phyloP scores from a whole-genome alignment of 768 basidiomycete species.

The Pleurotus salmoneostramineus region DNA sequence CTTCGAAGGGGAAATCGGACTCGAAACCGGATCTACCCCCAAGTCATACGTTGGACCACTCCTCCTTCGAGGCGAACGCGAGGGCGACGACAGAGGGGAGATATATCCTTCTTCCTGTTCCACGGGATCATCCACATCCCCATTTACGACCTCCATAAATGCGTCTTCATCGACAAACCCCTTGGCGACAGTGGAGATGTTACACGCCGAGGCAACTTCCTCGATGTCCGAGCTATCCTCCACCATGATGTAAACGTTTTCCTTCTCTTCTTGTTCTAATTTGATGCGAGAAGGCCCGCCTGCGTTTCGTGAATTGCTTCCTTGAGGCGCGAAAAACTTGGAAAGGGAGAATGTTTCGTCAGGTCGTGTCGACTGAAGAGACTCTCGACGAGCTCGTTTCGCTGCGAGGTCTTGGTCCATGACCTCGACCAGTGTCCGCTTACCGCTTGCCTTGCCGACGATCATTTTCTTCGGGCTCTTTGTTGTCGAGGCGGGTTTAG shows the following conservation, averaged over 20 bases:
- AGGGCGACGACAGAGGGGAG: conserved; percentile 75
- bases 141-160: conserved; percentile 35
- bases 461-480: conserved; percentile 12
- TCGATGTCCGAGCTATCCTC: conserved; percentile 26
- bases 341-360: not conserved
- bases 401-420: conserved; percentile 60
- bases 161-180: conserved; percentile 38
- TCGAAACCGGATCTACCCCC: conserved; percentile 50
- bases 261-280: conserved; percentile 28
- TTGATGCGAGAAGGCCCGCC: conserved; percentile 28
- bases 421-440: conserved; percentile 67
- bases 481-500: not conserved
- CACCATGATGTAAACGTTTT: conserved; percentile 32
- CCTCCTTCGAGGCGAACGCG: conserved; percentile 18
- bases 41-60: conserved; percentile 28
- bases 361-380: conserved; percentile 32
- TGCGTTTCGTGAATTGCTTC: not conserved
- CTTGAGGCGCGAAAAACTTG: conserved; percentile 8
- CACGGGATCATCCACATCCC: conserved; percentile 35
- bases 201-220: conserved; percentile 17
- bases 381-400: conserved; percentile 27
- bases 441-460: conserved; percentile 65
- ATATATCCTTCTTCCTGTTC: conserved; percentile 82
- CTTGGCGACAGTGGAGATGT: conserved; percentile 24
- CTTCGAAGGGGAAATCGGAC: conserved; percentile 27